Conservation (phyloP, 2,329 filamentous ascomycete species). For the Penicillium sp. region DNA sequence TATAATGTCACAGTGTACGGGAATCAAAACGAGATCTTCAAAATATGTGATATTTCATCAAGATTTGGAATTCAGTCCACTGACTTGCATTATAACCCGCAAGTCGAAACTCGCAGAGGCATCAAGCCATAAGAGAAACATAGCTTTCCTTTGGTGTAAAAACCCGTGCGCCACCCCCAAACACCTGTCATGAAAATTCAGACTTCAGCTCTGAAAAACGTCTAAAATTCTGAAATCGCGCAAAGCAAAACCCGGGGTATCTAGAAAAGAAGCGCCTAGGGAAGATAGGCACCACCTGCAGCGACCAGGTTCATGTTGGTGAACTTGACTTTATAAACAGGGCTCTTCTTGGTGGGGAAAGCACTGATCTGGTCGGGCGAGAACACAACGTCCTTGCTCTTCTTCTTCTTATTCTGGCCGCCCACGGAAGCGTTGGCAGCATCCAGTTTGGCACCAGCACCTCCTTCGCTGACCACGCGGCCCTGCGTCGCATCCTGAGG, state of each 20-base stretch:
- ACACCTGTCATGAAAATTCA: background rate
- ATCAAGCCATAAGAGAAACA: background rate
- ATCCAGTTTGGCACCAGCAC: constrained; percentile 48
- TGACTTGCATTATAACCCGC: background rate
- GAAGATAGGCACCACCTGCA: constrained; percentile 68
- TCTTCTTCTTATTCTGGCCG: constrained; percentile 54
- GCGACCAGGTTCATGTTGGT: constrained; percentile 93
- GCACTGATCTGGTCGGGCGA: constrained; percentile 90
- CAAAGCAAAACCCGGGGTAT: constrained; percentile 16
- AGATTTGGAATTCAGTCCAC: background rate
- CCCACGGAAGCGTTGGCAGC: constrained; percentile 49
- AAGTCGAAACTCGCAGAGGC: background rate
- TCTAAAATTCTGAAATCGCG: background rate
- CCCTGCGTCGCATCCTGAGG: constrained; percentile 57
- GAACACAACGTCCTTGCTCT: constrained; percentile 82
- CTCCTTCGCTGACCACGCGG: constrained; percentile 48
- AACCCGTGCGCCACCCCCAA: background rate
- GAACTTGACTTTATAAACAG: constrained; percentile 87
- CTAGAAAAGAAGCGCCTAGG: constrained; percentile 27
- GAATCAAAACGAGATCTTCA: no score
- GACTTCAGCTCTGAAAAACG: background rate
- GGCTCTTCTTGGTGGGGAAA: constrained; percentile 93
- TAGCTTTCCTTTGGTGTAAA: background rate
- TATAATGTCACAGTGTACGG: no score
- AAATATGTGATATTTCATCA: background rate